Evolutionary conservation across 257 asterid species (phyloP), one percentile per base, ranked within the genome.

Genomic region (Plectranthus barbatus): DNA sequence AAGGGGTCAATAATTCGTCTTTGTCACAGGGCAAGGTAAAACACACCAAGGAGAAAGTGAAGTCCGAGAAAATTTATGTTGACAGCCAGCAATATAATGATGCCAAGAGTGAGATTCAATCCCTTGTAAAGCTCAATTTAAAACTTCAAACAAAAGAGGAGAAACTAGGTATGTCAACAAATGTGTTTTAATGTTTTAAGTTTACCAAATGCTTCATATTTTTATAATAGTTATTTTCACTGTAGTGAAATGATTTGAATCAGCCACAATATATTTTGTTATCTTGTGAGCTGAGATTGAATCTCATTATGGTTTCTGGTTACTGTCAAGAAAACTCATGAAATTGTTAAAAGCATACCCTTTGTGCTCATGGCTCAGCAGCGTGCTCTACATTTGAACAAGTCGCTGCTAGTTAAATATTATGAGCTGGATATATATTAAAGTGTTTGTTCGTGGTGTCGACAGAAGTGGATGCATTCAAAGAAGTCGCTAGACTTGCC

Each of bases 81-180:
- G 68, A 69, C 72, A 61, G 65, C 51, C 67, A 66, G 69, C 56
- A 63, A 47, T 72, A 72, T 45, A 50, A 49, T 53, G 88, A 83
- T 64, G 85, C 91, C 75, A 87, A 81, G 76, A 72, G 73, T 66
- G 95, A 87, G 77, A 79, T 87, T 64, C 90, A 79, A 52, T 79
- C 91, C 56, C 86, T 85, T 9, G 95, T 87, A 65, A 87, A 83
- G 85, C 86, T 87, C 74, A 84, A 85, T 80, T 74, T 87, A 12
- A 87, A 80, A 72, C 76, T 84, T 68, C 85, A 77, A 57, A 63
- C 74, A 21, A 74, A 44, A 64, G 83, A 69, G 41, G 72, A 74
- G 66, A 83, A 76, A 70, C 65, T 87, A 75, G 94, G 95, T 87
- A 77, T 3, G 61, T n/a, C 36, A 18, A 14, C 34, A 60, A 15